These are phyloP conservation scores for Solanum acaule DNA, from an alignment of 257 asterid species.

Conservation along the genomic window DNA sequence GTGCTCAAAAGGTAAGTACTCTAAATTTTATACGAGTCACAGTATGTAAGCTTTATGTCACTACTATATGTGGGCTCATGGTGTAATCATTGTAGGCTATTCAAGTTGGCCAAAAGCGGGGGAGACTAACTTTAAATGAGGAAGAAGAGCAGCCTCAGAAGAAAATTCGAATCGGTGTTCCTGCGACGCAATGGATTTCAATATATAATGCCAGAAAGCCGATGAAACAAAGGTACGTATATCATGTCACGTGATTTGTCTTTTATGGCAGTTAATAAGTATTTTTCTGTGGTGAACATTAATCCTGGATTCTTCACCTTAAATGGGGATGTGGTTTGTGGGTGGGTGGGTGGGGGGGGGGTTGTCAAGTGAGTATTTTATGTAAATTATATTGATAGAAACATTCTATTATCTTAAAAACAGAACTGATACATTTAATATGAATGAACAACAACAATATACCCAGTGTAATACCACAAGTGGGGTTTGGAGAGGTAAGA, in stretches of 20 bases:
- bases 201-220: slow-evolving; percentile 40
- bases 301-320: neutral
- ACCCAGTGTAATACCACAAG: neutral
- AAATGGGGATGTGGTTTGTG: neutral
- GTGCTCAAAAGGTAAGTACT: slow-evolving; percentile 34
- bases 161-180: slow-evolving; percentile 33
- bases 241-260: neutral
- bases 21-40: neutral
- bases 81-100: slow-evolving; percentile 7
- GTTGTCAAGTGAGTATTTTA: neutral
- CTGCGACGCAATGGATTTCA: slow-evolving; percentile 44
- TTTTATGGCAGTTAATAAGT: neutral
- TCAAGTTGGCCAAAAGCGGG: slow-evolving; percentile 34
- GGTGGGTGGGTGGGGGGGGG: no score
- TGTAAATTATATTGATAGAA: neutral
- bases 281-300: neutral
- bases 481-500: neutral
- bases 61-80: neutral
- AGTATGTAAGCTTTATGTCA: neutral
- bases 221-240: slow-evolving; percentile 34
- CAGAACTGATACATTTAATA: neutral
- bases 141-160: slow-evolving; percentile 33
- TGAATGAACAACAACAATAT: neutral
- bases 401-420: neutral
- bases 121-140: slow-evolving; percentile 20